Percentiles rank a stretch among this genome's conserved stretches.
Conservation (phyloP, 192 early-diverging fungal species). For the Rhizophlyctis rosea region DNA sequence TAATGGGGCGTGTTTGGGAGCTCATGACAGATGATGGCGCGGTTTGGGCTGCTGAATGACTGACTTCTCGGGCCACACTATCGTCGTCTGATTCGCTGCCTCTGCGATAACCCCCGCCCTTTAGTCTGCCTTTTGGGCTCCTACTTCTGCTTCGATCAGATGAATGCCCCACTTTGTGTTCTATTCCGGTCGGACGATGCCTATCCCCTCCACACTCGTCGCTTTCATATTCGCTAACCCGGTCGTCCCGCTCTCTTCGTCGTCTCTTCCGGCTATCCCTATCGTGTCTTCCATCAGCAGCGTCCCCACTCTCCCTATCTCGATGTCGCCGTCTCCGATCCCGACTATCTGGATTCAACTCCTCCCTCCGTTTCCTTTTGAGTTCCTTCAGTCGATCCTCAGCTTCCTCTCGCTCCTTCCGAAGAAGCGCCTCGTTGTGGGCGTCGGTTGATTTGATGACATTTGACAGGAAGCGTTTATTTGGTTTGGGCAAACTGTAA, state of each 20-base stretch:
- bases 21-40: neutral
- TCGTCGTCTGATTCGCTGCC: neutral
- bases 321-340: neutral
- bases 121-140: neutral
- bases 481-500: constrained; percentile 43
- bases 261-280: neutral
- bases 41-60: neutral
- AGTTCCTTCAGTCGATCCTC: neutral
- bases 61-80: neutral
- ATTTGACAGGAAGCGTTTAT: constrained; percentile 40
- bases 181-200: neutral
- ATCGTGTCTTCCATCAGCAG: neutral
- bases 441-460: constrained; percentile 37
- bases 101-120: neutral
- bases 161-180: neutral
- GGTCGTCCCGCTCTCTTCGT: neutral
- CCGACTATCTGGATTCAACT: neutral
- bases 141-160: too few species aligned
- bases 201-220: too few species aligned
- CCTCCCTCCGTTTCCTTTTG: neutral
- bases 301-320: neutral
- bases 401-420: constrained; percentile 19
- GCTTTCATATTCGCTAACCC: neutral
- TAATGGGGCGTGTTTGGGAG: neutral
- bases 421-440: constrained; percentile 46